Evolutionary conservation across 1,139 yeast species (phyloP), one percentile per base, ranked within the genome.

Genomic region (Diutina pseudorugosa): DNA sequence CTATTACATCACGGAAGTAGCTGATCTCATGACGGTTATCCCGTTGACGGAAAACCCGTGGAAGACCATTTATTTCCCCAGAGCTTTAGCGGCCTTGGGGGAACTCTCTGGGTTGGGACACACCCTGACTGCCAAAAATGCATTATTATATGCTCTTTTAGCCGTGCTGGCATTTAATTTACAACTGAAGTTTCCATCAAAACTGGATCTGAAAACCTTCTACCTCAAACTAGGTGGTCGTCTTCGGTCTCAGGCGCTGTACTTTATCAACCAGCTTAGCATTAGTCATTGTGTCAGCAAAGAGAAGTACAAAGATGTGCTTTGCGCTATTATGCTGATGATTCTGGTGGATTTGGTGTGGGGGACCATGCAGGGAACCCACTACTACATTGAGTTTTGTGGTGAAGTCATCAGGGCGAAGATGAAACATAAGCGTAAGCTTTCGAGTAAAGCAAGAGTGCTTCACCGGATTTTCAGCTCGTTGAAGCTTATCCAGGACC

Each of bases 351-450:
- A 89, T 67, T 83, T 87, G 54, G 93, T 87, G 8, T 85, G 95
- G 87, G 96, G 96, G 1, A 84, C 94, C 1, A 87, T 86, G 94
- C 84, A 85, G 55, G 95, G 87, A 59, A 87, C 95, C 59, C 81
- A 82, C 56, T 76, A 82, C 55, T 87, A 88, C 65, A 72, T 89
- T 53, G 77, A 81, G 52, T 82, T 90, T 62, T 86, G 95, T 69
- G 93, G 88, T 55, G 77, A 77, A 55, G 84, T 87, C 51, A 84
- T 89, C 36, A 76, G 78, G 47, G 79, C 82, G 58, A 80, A 91
- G 60, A 83, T 84, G 83, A 71, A 70, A 51, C 75, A 72, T 53
- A 80, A 89, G 61, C 83, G 83, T 61, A 78, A 77, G 56, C 66
- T 88, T 36, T 83, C 93, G 0, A 75, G 87, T 23, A 88, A 88